These are phyloP conservation scores for Angomonas ambiguus DNA, from an alignment of 208 protist genomes.

Conservation along the genomic window DNA sequence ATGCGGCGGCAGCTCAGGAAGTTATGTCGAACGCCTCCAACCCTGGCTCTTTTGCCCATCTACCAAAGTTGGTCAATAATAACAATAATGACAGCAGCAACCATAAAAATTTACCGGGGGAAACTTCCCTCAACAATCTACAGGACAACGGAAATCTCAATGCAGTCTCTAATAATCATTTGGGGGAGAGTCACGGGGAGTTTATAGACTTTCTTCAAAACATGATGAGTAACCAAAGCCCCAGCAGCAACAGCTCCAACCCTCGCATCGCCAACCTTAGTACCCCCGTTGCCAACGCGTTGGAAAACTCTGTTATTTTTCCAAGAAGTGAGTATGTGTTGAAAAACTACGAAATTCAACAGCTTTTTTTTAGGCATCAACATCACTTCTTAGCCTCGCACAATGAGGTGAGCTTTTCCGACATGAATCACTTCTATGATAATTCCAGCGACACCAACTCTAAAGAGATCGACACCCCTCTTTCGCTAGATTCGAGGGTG, in stretches of 20 bases:
- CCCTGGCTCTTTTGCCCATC: background rate
- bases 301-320: too few relatives aligned
- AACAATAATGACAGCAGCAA: background rate
- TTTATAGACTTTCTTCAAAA: background rate
- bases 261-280: too few relatives aligned
- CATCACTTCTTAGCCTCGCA: too few relatives aligned
- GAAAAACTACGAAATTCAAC: too few relatives aligned
- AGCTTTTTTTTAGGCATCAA: too few relatives aligned
- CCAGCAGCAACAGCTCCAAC: background rate
- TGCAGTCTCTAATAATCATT: background rate
- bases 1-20: background rate
- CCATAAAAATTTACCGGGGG: too few relatives aligned
- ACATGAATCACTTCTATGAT: background rate
- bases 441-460: background rate
- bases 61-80: background rate
- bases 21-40: background rate
- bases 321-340: too few relatives aligned
- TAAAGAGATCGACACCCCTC: background rate
- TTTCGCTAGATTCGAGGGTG: background rate
- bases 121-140: too few relatives aligned
- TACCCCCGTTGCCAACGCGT: too few relatives aligned
- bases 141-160: background rate
- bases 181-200: background rate
- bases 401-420: too few relatives aligned
- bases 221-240: background rate